A percentile compares a stretch with the other conserved stretches of the same genome.
Evolutionary conservation across 148 eudicot genomes (phyloP).

Genomic region (Mesembryanthemum crystallinum): DNA sequence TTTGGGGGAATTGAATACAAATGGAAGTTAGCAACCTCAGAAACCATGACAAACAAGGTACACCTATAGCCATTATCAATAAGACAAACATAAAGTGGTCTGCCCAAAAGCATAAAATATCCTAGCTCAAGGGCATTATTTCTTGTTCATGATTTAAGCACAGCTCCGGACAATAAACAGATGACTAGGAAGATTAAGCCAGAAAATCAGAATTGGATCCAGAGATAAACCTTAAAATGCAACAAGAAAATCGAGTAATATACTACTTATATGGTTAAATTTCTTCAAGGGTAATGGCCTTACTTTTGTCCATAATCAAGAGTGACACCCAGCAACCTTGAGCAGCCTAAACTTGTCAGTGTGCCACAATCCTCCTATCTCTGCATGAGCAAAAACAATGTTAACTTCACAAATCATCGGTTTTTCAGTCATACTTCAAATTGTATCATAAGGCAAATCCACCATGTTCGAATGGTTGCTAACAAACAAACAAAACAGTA

Average conservation of each 20-base stretch:
- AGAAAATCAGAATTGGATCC: no score
- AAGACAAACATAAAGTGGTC: no score
- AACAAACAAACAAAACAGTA: background rate
- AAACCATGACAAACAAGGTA: no score
- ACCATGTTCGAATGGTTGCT: background rate
- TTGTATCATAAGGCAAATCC: background rate
- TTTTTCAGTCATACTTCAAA: background rate
- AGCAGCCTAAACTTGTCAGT: slow-evolving; percentile 6
- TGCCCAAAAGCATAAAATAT: no score
- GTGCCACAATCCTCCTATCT: slow-evolving; percentile 2
- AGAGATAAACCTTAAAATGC: background rate
- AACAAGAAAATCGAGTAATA: background rate
- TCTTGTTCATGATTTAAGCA: no score
- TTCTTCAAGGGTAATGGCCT: background rate
- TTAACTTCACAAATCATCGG: background rate
- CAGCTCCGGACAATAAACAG: no score
- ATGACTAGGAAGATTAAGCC: no score
- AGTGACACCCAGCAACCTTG: slow-evolving; percentile 9
- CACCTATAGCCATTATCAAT: no score
- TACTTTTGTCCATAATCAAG: slow-evolving; percentile 24
- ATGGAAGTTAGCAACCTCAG: no score
- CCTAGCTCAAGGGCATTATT: no score
- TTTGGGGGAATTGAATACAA: no score
- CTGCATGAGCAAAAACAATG: slow-evolving; percentile 11
- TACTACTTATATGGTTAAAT: background rate